Conservation (phyloP, 768 basidiomycete species). For the Mycena albidolilacea region DNA sequence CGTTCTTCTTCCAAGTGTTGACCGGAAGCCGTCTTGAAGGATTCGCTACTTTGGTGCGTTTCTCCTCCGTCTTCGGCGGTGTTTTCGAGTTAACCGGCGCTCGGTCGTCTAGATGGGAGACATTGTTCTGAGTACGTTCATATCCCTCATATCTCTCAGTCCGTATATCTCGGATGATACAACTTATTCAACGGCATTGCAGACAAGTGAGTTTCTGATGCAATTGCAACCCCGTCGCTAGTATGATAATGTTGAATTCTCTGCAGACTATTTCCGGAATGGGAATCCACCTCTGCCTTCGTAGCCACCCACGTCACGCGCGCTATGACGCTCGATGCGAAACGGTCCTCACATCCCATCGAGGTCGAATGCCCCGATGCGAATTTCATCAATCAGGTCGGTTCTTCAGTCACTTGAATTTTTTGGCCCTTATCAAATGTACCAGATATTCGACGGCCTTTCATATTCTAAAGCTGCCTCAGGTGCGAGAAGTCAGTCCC, state of each 20-base stretch:
- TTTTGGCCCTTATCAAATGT: not conserved
- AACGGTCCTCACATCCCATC: constrained; percentile 70
- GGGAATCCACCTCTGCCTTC: constrained; percentile 87
- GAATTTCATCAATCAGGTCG: constrained; percentile 76
- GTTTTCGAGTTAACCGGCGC: not conserved
- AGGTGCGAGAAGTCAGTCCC: constrained; percentile 54
- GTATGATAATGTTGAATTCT: not conserved
- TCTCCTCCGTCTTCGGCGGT: not conserved
- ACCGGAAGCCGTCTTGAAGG: constrained; percentile 53
- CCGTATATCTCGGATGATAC: not conserved
- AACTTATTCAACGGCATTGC: not conserved
- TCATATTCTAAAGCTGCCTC: constrained; percentile 90
- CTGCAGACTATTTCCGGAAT: constrained; percentile 82
- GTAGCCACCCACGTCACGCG: constrained; percentile 39
- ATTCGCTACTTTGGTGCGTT: constrained; percentile 83
- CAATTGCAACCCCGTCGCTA: not conserved
- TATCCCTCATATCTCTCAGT: not conserved
- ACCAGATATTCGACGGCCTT: constrained; percentile 88
- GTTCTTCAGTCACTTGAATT: not conserved
- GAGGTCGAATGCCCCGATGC: constrained; percentile 93
- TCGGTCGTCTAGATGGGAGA: constrained; percentile 82
- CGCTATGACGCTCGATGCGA: not conserved
- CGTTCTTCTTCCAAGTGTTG: not conserved
- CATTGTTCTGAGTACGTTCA: constrained; percentile 75
- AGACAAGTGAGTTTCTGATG: constrained; percentile 65